Base-by-base conservation (phyloP, 192 early-diverging fungal species). In the Coemansia sp. region DNA sequence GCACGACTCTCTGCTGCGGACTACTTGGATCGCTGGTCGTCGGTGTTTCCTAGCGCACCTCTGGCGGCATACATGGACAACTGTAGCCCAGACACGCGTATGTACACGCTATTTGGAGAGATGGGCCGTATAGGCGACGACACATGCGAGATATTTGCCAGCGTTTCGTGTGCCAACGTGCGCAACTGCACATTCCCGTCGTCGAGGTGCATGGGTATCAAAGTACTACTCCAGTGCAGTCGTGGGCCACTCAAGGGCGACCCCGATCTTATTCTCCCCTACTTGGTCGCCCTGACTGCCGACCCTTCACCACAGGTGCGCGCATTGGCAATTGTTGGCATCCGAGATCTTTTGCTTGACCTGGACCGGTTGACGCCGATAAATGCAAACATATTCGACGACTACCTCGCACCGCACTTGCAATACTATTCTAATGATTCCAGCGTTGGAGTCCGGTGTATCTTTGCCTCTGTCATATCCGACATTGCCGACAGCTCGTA, bases 331-430 rank as follows among this genome's bases (percentile, higher is more conserved):
- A 45, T 82, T 3, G 61, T 67, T 10, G 68, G 59, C 0, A 40
- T 77, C 1, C 71, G 65, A 28, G 68, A 71, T 23, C 42, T 82
- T 50, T 62, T 97, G 19, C 74, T 82, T n/a, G 87, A 84, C 50
- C 85, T 96, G 27, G 85, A 89, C 29, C 85, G 82, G 2, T 82
- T 96, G 19, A 88, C 92, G 29, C 84, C 91, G 0, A 85, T 87
- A 38, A 92, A 96, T 68, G 89, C 88, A 34, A 87, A 86, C 15
- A 88, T 98, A 11, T 98, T 96, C 57, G 90, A 89, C 29, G 96
- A 96, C 61, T 96, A 95, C 61, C 85, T 98, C 23, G 73, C 94
- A 14, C 94, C 94, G 9, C 82, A 83, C 20, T 57, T 96, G 28
- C 86, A 87, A 48, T 68, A 80, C 27, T 86, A 95, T 61, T 69